Conservation (phyloP, 352 stramenopile species). For the Plasmopara halstedii region DNA sequence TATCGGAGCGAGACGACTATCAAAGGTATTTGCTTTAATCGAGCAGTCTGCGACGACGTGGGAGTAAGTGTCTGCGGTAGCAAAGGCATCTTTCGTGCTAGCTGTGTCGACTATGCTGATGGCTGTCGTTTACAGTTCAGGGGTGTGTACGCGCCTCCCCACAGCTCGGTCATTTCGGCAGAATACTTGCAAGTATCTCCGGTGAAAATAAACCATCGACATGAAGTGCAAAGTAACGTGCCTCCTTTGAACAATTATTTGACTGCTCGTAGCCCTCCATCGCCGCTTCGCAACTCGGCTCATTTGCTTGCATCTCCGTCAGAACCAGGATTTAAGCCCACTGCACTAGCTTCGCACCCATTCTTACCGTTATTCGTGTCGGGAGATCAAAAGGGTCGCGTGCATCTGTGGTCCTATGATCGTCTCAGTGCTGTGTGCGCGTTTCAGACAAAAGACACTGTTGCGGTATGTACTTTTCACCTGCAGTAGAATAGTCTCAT, state of each 20-base stretch:
- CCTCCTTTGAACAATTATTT: slow-evolving; percentile 22
- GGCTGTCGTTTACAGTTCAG: slow-evolving; percentile 77
- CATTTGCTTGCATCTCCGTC: slow-evolving; percentile 27
- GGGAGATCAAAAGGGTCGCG: slow-evolving; percentile 68
- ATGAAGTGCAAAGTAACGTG: slow-evolving; percentile 10
- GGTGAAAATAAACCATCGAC: slow-evolving; percentile 15
- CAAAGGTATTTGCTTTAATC: slow-evolving; percentile 81
- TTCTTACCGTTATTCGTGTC: slow-evolving; percentile 76
- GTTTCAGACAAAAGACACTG: slow-evolving; percentile 61
- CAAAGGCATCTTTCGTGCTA: slow-evolving; percentile 66
- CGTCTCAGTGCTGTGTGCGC: slow-evolving; percentile 57
- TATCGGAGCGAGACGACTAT: slow-evolving; percentile 79
- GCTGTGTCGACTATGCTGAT: slow-evolving; percentile 56
- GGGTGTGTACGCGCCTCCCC: slow-evolving; percentile 58
- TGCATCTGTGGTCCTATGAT: slow-evolving; percentile 83
- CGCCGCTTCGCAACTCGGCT: slow-evolving; percentile 20
- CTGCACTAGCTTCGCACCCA: slow-evolving; percentile 61
- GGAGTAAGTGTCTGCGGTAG: slow-evolving; percentile 72
- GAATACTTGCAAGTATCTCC: slow-evolving; percentile 17
- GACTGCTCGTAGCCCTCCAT: slow-evolving; percentile 16
- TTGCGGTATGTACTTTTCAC: slow-evolving; percentile 32
- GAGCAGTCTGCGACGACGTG: slow-evolving; percentile 32
- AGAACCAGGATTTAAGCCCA: slow-evolving; percentile 63
- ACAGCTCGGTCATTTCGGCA: slow-evolving; percentile 29
- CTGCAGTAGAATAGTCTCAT: no score